phyloP scores from a whole-genome alignment of 495 filamentous ascomycete species.

The Cercophora scortea region DNA sequence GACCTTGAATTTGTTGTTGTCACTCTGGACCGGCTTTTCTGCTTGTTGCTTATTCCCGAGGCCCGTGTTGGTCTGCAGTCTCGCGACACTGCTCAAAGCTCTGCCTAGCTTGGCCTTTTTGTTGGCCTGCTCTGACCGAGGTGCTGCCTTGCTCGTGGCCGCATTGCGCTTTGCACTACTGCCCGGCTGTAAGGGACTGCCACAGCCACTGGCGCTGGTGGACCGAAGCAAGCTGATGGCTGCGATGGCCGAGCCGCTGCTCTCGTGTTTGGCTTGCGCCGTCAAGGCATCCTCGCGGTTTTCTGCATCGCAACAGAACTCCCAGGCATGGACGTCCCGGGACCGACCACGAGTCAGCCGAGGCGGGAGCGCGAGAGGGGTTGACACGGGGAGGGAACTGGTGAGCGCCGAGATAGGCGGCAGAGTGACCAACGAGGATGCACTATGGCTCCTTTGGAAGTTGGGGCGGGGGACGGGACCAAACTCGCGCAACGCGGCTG shows the following conservation, averaged over 20 bases:
- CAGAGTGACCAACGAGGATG: slow-evolving; percentile 39
- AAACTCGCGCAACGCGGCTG: slow-evolving; percentile 31
- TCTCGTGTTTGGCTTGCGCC: slow-evolving; percentile 62
- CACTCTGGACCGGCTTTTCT: slow-evolving; percentile 12
- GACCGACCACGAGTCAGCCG: slow-evolving; percentile 57
- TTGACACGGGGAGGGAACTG: slow-evolving; percentile 43
- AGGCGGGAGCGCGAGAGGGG: slow-evolving; percentile 38
- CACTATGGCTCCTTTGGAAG: slow-evolving; percentile 46
- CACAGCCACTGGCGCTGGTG: slow-evolving; percentile 42
- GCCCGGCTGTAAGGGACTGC: slow-evolving; percentile 35
- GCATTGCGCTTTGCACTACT: slow-evolving; percentile 54
- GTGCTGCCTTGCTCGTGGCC: slow-evolving; percentile 35
- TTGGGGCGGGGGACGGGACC: slow-evolving; percentile 47
- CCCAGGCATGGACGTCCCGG: slow-evolving; percentile 76
- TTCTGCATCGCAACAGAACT: slow-evolving; percentile 69
- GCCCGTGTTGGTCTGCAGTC: slow-evolving; percentile 46
- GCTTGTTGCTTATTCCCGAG: slow-evolving; percentile 21
- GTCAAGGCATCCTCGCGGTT: slow-evolving; percentile 60
- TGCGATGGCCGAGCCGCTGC: slow-evolving; percentile 60
- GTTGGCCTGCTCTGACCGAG: slow-evolving; percentile 32
- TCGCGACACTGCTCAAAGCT: slow-evolving; percentile 57
- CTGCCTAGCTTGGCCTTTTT: slow-evolving; percentile 60
- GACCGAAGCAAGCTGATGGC: slow-evolving; percentile 68
- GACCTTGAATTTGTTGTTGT: slow-evolving; percentile 39
- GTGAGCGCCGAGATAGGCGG: slow-evolving; percentile 49